Evolutionary conservation across 2,329 filamentous ascomycete genomes (phyloP), one percentile per base, ranked within the genome.

Genomic region (Aureobasidium mangrovei): DNA sequence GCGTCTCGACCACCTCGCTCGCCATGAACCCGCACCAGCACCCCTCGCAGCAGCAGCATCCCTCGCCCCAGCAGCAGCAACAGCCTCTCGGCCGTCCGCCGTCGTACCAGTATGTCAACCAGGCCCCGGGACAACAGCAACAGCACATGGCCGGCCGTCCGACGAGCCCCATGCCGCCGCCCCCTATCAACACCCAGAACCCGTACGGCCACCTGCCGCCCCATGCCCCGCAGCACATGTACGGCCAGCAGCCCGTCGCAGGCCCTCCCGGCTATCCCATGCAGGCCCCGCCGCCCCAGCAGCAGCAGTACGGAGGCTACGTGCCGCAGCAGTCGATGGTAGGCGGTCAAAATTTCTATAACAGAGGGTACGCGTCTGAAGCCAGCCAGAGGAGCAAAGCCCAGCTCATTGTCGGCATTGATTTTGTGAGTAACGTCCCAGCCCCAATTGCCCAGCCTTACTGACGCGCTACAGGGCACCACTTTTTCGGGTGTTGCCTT

Each of bases 401-500:
- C 52, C 93, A 97, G 76, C 78, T 98, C 65, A 98, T 98, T 70
- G 93, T 98, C 54, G 93, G 93, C 62, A 97, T 98, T 69, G 93
- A 98, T 73, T 98, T 98, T 78, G 93, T 95, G 76, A 75, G 84
- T 64, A 43, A 56, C 10, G 49, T 31, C 8, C 31, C 12, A 32
- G 52, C 43, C 33, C 27, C 45, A 45, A 54, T 53, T 27, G 35
- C 45, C 35, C 32, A 43, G 48, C 7, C 3, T 4, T 24, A 41
- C 33, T 54, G 35, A 39, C 54, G 52, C 36, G 56, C 60, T 47
- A 12, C 64, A 95, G 89, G 89, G 93, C 61, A 98, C 93, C 18
- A 98, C 93, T 4, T 98, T 97, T 70, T 97, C 93, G 3, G 93
- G 93, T 69, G 91, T 97, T 59, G 91, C 91, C 32, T 98, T 96